Evolutionary conservation across 2,329 filamentous ascomycete genomes (phyloP), one percentile per base, ranked within the genome.

Genomic region (Metarhizium humberi): DNA sequence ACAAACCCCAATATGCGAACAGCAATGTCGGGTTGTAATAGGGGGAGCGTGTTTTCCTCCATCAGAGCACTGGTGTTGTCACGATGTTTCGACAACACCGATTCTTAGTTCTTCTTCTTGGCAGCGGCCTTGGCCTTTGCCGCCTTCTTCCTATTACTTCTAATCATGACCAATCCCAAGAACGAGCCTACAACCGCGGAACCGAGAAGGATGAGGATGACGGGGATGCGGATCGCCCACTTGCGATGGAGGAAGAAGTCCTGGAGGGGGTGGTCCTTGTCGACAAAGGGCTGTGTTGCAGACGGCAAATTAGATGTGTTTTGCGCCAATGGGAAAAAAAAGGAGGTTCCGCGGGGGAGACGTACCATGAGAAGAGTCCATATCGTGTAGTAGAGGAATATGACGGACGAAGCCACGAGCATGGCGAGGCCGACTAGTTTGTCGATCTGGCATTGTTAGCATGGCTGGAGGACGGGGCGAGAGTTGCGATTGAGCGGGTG

Each of bases 191-290:
- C 92, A 57, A 99, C 91, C 57, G 94, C 91, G 58, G 87, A 92
- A 61, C 87, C 92, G 62, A 99, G 80, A 50, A 99, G 85, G 60
- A 96, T 87, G 63, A 99, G 85, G 70, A 99, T 96, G 65, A 99
- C 92, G 64, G 94, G 94, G 67, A 99, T 94, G 71, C 94, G 92
- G 70, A 99, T 96, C 58, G 94, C 94, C 94, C 94, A 99, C 70
- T 96, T 92, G 71, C 94, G 92, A 50, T 92, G 92, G 59, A 90
- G 94, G 78, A 99, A 99, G 77, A 97, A 81, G 71, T 87, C 87
- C 71, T 99, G 94, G 57, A 97, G 86, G 56, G 90, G 86, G 73
- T 99, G 94, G 70, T 90, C 90, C 56, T 88, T 83, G 73, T 99
- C 94, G 73, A 99, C 94, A 73, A 99, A 99, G 70, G 94, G 94